phyloP scores from a whole-genome alignment of 208 protist genomes.

The Porcisia deanei region DNA sequence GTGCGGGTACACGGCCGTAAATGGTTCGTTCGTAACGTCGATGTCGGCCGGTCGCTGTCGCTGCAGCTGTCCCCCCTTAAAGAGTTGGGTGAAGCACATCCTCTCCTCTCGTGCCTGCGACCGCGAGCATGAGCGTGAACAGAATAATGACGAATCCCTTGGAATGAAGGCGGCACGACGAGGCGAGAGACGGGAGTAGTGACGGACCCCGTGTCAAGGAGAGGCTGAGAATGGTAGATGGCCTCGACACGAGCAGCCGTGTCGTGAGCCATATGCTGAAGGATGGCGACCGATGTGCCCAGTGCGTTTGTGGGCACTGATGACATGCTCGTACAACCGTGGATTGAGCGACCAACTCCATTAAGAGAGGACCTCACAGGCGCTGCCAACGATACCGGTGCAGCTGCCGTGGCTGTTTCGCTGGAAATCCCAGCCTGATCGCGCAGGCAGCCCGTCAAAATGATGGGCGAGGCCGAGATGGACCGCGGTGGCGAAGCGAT shows the following conservation, averaged over 20 bases:
- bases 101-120: not conserved
- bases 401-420: not conserved
- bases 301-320: constrained; percentile 20
- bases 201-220: not conserved
- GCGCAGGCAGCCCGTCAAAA: not conserved
- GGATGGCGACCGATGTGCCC: constrained; percentile 50
- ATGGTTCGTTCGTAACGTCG: constrained; percentile 4
- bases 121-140: not conserved
- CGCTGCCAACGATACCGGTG: not conserved
- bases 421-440: not conserved
- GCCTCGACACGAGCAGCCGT: constrained; percentile 36
- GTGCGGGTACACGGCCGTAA: constrained; percentile 1
- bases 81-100: not conserved
- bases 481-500: constrained; percentile 10
- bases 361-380: not conserved
- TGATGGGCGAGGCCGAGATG: not conserved
- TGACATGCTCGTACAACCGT: constrained; percentile 2
- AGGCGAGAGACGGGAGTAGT: not conserved
- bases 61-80: not conserved
- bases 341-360: not conserved
- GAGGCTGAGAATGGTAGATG: constrained; percentile 1
- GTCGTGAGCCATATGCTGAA: constrained; percentile 52
- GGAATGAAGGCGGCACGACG: not conserved
- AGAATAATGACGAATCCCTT: not conserved
- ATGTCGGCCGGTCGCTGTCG: not conserved